phyloP scores from a whole-genome alignment of 805 yeast genomes.

The Candida khao-thaluensis region DNA sequence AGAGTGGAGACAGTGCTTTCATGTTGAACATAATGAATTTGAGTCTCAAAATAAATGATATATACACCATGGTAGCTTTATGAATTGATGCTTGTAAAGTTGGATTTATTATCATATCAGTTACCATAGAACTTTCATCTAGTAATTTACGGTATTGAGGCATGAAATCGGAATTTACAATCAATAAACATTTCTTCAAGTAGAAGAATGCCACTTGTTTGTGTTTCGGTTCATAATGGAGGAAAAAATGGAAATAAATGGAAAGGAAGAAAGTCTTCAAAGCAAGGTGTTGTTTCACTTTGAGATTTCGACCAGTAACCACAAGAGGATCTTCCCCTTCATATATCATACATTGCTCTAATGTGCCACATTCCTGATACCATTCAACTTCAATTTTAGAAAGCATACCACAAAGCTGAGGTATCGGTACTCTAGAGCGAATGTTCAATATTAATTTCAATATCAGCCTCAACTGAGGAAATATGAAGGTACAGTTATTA shows the following conservation, averaged over 20 bases:
- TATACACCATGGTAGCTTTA: constrained; percentile 26
- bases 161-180: constrained; percentile 29
- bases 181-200: constrained; percentile 31
- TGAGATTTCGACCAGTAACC: not conserved
- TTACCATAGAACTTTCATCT: constrained; percentile 27
- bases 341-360: constrained; percentile 16
- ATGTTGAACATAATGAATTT: constrained; percentile 22
- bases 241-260: constrained; percentile 39
- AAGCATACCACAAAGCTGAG: constrained; percentile 33
- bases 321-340: not conserved
- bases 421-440: constrained; percentile 33
- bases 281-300: constrained; percentile 25
- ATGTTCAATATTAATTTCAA: constrained; percentile 41
- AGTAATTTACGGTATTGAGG: constrained; percentile 32
- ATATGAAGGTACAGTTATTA: not conserved
- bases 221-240: constrained; percentile 37
- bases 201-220: constrained; percentile 34
- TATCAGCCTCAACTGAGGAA: not conserved
- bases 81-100: constrained; percentile 28
- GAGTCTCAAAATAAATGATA: constrained; percentile 29
- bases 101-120: constrained; percentile 39
- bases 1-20: no score
- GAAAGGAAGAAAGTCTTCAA: constrained; percentile 35
- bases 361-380: constrained; percentile 26
- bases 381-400: constrained; percentile 35